phyloP scores from a whole-genome alignment of 495 filamentous ascomycete genomes.

The Xylaria venustula region DNA sequence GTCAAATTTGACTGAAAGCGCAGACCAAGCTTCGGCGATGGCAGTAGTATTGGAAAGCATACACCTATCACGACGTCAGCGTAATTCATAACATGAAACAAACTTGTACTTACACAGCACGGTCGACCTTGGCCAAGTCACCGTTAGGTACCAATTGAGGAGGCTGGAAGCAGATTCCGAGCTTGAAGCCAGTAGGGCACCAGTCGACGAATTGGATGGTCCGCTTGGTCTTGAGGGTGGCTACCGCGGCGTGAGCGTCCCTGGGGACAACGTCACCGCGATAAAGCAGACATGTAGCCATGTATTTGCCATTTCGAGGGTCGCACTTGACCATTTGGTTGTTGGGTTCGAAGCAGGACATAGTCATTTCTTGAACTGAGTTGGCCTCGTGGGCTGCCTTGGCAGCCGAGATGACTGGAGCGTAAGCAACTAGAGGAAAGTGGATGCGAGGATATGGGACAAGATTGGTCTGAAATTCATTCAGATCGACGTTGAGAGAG shows the following conservation, averaged over 20 bases:
- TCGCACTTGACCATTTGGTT: conserved; percentile 99
- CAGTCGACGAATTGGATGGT: conserved; percentile 99
- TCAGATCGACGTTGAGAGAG: conserved; percentile 97
- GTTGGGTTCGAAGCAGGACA: conserved; percentile 80
- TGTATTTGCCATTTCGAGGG: conserved; percentile 98
- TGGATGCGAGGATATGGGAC: conserved; percentile 99
- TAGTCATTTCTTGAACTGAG: conserved; percentile 83
- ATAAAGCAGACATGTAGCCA: conserved; percentile 97
- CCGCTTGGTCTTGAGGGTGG: conserved; percentile 95
- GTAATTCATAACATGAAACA: conserved; percentile 20
- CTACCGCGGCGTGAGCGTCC: conserved; percentile 87
- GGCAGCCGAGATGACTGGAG: conserved; percentile 87
- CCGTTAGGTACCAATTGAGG: conserved; percentile 94
- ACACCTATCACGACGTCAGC: conserved; percentile 56
- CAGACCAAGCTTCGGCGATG: conserved; percentile 97
- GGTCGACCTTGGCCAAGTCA: conserved; percentile 94
- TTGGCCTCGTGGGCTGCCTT: conserved; percentile 96
- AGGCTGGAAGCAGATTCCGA: conserved; percentile 99
- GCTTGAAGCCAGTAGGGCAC: conserved; percentile 99
- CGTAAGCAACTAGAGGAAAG: conserved; percentile 96
- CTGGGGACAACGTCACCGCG: conserved; percentile 97
- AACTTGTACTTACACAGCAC: conserved; percentile 76
- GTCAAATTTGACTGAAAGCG: conserved; percentile 97
- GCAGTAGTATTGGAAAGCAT: conserved; percentile 99
- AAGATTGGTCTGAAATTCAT: conserved; percentile 99